Evolutionary conservation across 371 early-diverging fungal species (phyloP).

Genomic region (Mortierella sp.): DNA sequence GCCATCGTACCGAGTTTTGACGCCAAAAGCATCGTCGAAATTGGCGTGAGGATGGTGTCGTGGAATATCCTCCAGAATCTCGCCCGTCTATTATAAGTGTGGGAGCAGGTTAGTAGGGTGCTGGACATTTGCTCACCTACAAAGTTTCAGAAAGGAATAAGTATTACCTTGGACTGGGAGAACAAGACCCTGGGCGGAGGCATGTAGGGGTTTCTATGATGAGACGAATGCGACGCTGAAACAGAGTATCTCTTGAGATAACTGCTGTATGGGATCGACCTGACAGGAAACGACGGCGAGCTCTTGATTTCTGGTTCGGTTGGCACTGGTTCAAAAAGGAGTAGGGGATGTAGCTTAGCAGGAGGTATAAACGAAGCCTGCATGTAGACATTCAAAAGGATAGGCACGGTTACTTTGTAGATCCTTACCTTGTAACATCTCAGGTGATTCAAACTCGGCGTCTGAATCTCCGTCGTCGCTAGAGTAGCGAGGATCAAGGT

Average conservation of each 20-base stretch:
- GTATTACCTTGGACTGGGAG: slow-evolving; percentile 35
- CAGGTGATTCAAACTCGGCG: slow-evolving; percentile 22
- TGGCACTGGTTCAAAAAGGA: neutral
- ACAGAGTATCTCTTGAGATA: slow-evolving; percentile 72
- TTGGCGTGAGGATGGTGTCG: slow-evolving; percentile 51
- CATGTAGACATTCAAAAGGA: neutral
- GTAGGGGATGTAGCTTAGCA: neutral
- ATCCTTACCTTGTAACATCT: slow-evolving; percentile 18
- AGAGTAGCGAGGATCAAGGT: slow-evolving; percentile 31
- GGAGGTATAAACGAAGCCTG: neutral
- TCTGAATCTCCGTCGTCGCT: slow-evolving; percentile 34
- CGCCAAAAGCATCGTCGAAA: slow-evolving; percentile 47
- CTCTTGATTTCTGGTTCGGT: slow-evolving; percentile 31
- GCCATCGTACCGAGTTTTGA: slow-evolving; percentile 16
- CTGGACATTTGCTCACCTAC: neutral
- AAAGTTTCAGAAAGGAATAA: neutral
- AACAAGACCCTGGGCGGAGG: slow-evolving; percentile 64
- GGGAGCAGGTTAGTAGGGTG: neutral
- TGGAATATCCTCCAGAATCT: slow-evolving; percentile 47
- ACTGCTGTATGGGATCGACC: slow-evolving; percentile 80
- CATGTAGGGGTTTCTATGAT: slow-evolving; percentile 60
- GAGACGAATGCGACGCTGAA: slow-evolving; percentile 48
- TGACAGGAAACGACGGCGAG: slow-evolving; percentile 53
- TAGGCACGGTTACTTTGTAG: neutral
- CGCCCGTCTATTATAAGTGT: slow-evolving; percentile 20